Conservation (phyloP, 768 basidiomycete species). For the Xanthoconium stramineum region DNA sequence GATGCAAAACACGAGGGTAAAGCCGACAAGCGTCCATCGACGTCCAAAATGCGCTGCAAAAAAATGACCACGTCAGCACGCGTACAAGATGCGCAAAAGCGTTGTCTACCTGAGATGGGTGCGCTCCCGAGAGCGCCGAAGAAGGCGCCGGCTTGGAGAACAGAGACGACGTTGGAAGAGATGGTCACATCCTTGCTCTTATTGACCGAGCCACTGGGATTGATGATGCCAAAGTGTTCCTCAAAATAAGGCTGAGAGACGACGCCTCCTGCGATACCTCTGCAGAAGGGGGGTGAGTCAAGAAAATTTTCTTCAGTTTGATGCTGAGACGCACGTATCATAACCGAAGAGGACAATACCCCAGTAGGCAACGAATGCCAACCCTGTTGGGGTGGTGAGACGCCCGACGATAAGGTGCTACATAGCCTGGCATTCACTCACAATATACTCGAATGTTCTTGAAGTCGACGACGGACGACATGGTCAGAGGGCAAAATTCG, state of each 20-base stretch:
- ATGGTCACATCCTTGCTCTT: conserved; percentile 44
- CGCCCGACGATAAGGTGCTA: neutral
- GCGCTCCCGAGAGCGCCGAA: conserved; percentile 80
- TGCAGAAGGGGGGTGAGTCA: conserved; percentile 17
- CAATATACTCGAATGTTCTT: conserved; percentile 69
- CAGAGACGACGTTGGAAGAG: conserved; percentile 83
- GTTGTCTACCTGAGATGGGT: conserved; percentile 57
- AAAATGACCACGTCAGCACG: neutral
- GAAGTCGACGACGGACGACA: conserved; percentile 11
- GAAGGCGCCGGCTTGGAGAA: conserved; percentile 85
- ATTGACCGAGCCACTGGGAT: conserved; percentile 42
- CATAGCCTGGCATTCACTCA: conserved; percentile 30
- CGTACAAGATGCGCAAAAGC: neutral
- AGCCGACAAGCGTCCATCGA: conserved; percentile 57
- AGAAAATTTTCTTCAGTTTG: no score
- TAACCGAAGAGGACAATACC: conserved; percentile 84
- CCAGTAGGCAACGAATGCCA: conserved; percentile 74
- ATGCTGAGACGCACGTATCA: conserved; percentile 50
- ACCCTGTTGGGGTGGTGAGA: conserved; percentile 39
- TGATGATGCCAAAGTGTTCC: conserved; percentile 55
- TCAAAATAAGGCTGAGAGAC: conserved; percentile 62
- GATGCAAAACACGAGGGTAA: conserved; percentile 59
- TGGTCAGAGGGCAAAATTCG: neutral
- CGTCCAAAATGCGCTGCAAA: conserved; percentile 61
- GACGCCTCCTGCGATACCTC: conserved; percentile 68